Percentiles rank a stretch among this genome's conserved stretches.
Conservation (phyloP, 2,329 filamentous ascomycete species). For the Penicillium sp. region DNA sequence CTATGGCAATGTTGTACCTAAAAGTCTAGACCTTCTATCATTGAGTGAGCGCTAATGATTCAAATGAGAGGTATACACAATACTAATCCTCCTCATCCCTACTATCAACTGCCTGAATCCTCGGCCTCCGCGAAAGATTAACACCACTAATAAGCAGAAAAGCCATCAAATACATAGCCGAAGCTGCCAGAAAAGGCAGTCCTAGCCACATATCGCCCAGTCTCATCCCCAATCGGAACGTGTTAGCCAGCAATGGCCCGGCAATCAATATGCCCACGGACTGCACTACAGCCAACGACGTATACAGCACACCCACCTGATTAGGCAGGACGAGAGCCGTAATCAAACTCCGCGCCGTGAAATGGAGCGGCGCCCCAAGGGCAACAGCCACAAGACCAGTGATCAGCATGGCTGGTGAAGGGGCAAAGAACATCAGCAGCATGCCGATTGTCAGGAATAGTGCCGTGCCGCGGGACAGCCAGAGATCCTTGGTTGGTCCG, state of each 20-base stretch:
- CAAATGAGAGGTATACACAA: too few species aligned
- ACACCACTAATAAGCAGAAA: conserved; percentile 1
- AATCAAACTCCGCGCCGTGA: neutral
- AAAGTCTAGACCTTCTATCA: too few species aligned
- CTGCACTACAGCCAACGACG: neutral
- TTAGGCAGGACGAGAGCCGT: conserved; percentile 3
- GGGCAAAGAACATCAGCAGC: neutral
- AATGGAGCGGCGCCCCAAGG: neutral
- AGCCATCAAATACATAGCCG: neutral
- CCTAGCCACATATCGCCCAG: conserved; percentile 4
- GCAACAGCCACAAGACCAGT: conserved; percentile 1
- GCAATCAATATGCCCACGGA: conserved; percentile 1
- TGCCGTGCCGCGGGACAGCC: conserved; percentile 7
- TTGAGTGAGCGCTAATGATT: too few species aligned
- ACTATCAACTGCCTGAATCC: neutral
- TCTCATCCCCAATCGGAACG: conserved; percentile 5
- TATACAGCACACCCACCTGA: conserved; percentile 3
- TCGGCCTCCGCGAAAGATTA: neutral
- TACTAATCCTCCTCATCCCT: too few species aligned
- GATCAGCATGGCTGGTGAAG: neutral
- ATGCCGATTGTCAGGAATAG: neutral
- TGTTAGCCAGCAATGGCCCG: neutral
- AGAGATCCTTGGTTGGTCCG: conserved; percentile 4
- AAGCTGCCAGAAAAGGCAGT: neutral
- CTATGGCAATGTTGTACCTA: too few species aligned